Percentiles rank a stretch among this genome's conserved stretches.
These are phyloP conservation scores for Viridothelium virens DNA, from an alignment of 495 filamentous ascomycete genomes.

Conservation along the genomic window DNA sequence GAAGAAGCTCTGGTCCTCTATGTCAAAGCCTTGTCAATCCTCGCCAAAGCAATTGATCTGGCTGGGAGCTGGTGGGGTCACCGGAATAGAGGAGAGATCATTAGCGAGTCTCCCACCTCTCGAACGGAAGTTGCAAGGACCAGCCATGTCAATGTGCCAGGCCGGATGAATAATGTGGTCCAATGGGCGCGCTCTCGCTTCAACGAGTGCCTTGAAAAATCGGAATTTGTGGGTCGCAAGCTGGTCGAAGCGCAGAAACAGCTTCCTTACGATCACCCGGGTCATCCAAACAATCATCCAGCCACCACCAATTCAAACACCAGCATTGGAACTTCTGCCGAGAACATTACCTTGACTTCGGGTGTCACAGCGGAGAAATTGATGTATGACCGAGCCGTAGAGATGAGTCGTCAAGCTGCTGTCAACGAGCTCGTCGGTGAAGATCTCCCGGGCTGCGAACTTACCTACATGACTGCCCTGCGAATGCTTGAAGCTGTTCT, in stretches of 20 bases:
- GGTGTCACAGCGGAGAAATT: conserved; percentile 91
- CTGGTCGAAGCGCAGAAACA: conserved; percentile 78
- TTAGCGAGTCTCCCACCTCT: conserved; percentile 38
- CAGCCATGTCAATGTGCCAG: conserved; percentile 48
- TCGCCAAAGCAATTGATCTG: conserved; percentile 94
- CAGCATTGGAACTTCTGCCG: conserved; percentile 48
- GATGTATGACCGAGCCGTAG: conserved; percentile 95
- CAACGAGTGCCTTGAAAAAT: conserved; percentile 94
- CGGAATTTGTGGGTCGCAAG: conserved; percentile 80
- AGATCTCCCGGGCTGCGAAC: conserved; percentile 80
- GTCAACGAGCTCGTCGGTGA: conserved; percentile 92
- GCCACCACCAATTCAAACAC: conserved; percentile 40
- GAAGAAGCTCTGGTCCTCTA: conserved; percentile 95
- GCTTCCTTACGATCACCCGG: conserved; percentile 75
- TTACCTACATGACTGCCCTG: conserved; percentile 87
- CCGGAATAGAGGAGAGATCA: conserved; percentile 59
- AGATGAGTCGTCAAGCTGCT: conserved; percentile 90
- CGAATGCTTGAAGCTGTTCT: conserved; percentile 89
- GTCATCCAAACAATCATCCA: conserved; percentile 70
- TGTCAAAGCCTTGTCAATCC: conserved; percentile 80
- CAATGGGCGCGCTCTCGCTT: conserved; percentile 92
- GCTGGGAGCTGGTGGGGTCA: conserved; percentile 86
- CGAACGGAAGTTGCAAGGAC: conserved; percentile 33
- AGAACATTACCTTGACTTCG: conserved; percentile 56
- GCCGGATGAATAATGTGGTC: conserved; percentile 80